Evolutionary conservation across 495 filamentous ascomycete species (phyloP), one percentile per base, ranked within the genome.

Genomic region (Aspergillus taichungensis): DNA sequence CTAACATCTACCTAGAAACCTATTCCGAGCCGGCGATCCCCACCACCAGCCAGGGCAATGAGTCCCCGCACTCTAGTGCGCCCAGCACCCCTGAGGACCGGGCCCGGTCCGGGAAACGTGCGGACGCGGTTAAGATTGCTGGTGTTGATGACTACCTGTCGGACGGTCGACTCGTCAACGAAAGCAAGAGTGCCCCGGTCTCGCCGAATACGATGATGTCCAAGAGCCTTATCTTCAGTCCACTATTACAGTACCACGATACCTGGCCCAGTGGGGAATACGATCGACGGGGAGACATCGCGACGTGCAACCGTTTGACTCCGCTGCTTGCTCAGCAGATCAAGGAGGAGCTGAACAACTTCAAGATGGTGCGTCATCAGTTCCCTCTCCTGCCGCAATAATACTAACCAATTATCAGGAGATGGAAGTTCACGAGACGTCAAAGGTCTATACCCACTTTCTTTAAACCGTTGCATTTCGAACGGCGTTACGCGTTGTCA

Each of bases 361-460:
- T 97, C 75, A 99, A 98, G 60, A 97, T 99, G 92, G 92, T 95
- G 63, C 48, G 83, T 72, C 27, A 8, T 30, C 7, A 13, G 28
- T 27, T 13, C n/a, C 8, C 12, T 8, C 8, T 4, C 8, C 24
- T 14, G 6, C 29, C 37, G 7, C n/a, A 10, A 4, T 40, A 13
- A 30, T 45, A 51, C 62, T 75, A 52, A 75, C 51, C 61, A 57
- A 57, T 10, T 30, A n/a, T 13, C 51, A 98, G 94, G 92, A 99
- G 69, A 99, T 99, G 92, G 92, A 97, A 73, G 92, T 99, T 60
- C 92, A 99, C 61, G 89, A 95, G 69, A 85, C 84, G 62, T 97
- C 94, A 44, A 97, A 97, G 68, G 85, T 95, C 53, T 95, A 97
- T 75, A 99, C 92, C 55, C 92, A 99, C 77, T 99, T 97, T 78